Conservation (phyloP, 305 asterid genomes). For the Ajuga reptans region DNA sequence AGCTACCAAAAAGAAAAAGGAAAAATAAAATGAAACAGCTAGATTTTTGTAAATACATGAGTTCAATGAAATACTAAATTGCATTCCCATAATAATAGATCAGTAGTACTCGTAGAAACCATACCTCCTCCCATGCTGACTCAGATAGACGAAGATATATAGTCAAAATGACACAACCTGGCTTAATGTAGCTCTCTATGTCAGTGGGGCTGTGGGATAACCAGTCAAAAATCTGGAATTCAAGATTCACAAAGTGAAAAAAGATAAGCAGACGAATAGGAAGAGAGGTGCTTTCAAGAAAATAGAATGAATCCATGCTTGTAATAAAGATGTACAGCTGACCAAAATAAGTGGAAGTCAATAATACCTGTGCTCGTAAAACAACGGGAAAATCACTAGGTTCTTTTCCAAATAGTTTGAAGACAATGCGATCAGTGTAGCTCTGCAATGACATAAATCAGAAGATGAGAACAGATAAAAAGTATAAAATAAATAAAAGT, state of each 20-base stretch:
- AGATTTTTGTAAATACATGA: conserved; percentile 17
- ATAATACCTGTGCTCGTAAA: conserved; percentile 62
- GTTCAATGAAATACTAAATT: not conserved
- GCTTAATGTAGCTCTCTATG: conserved; percentile 80
- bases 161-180: conserved; percentile 72
- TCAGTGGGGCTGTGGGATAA: conserved; percentile 70
- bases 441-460: conserved; percentile 39
- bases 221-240: conserved; percentile 78
- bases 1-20: conserved; percentile 36
- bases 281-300: not conserved
- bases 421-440: conserved; percentile 78
- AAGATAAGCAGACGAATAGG: conserved; percentile 16
- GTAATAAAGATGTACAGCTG: conserved; percentile 5
- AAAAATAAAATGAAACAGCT: conserved; percentile 16
- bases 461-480: conserved; percentile 4
- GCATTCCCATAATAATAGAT: not conserved
- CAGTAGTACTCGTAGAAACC: conserved; percentile 1
- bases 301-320: not conserved
- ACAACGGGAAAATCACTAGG: conserved; percentile 68
- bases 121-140: conserved; percentile 79
- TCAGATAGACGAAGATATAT: conserved; percentile 58
- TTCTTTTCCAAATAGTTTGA: conserved; percentile 76
- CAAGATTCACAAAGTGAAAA: conserved; percentile 20
- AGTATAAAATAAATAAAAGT: not conserved
- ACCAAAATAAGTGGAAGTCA: conserved; percentile 4